Base-by-base conservation (phyloP, 2,329 filamentous ascomycete genomes). In the Tolypocladium tropicale region DNA sequence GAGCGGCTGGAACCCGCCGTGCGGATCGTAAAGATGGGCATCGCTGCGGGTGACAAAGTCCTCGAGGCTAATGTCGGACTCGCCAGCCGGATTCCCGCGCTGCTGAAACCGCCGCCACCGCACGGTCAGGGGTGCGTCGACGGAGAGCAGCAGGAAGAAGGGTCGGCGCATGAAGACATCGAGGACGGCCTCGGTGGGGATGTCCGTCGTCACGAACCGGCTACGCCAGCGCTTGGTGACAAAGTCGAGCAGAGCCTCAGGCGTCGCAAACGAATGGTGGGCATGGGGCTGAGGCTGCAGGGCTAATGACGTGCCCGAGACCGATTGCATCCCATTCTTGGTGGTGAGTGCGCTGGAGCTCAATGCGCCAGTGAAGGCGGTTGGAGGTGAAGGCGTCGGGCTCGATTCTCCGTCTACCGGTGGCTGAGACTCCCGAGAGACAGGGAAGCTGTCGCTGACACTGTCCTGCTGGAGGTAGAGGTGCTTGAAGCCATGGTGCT, bases 91-190 rank as follows among this genome's bases (percentile, higher is more conserved):
- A 36, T 56, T 61, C 54, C 64, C 60, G 32, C 68, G 65, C 28
- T 67, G 57, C 59, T 82, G 83, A 75, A 88, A 91, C 50, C 94
- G 86, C 64, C 81, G 79, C 89, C 90, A 96, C 54, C 94, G 87
- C 49, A 93, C 77, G 53, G 82, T 88, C 50, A 96, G 79, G 2
- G 94, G 94, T 5, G 92, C 93, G 71, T 97, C 93, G 52, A 97
- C 85, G 69, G 90, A 93, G 66, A 99, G 78, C 36, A 97, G 82
- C 53, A 99, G 80, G 77, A 97, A 97, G 76, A 96, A 96, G 1
- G 94, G 94, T 9, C 94, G 83, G 23, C 86, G 80, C 58, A 85
- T 75, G 53, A 96, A 83, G 28, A 84, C 79, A 63, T 96, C 89
- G 5, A 96, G 80, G 9, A 86, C 81, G 3, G 72, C 70, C 62